Evolutionary conservation across 345 rosid genomes (phyloP).

Genomic region (Eucalyptus pauciflora): DNA sequence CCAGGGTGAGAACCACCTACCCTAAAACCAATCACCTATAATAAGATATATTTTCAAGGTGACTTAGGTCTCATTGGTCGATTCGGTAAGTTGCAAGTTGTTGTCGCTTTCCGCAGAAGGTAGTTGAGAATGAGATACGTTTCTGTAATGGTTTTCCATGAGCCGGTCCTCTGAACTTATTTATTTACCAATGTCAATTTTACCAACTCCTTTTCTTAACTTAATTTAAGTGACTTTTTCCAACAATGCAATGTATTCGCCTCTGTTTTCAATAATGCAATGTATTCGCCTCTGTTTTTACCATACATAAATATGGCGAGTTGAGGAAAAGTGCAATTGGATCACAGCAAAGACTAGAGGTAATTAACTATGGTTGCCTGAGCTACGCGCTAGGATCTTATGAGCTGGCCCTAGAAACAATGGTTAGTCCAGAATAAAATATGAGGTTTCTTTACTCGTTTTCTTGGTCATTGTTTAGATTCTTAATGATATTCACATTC

Average conservation of each 20-base stretch:
- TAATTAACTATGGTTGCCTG: neutral
- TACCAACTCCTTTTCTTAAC: neutral
- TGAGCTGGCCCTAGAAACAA: neutral
- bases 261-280: neutral
- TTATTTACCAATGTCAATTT: neutral
- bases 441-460: neutral
- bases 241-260: neutral
- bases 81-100: neutral
- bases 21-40: accelerated
- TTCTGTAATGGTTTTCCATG: neutral
- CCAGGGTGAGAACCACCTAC: too few species aligned
- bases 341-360: neutral
- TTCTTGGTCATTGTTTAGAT: neutral
- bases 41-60: neutral
- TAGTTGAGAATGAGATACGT: neutral
- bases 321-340: neutral
- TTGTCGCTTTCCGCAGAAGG: neutral
- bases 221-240: neutral
- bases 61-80: neutral
- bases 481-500: neutral
- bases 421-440: neutral
- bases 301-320: neutral
- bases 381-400: neutral
- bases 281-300: neutral
- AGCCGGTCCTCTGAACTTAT: neutral